These are phyloP conservation scores for Komagataella mondaviorum DNA, from an alignment of 805 yeast genomes.

Conservation along the genomic window DNA sequence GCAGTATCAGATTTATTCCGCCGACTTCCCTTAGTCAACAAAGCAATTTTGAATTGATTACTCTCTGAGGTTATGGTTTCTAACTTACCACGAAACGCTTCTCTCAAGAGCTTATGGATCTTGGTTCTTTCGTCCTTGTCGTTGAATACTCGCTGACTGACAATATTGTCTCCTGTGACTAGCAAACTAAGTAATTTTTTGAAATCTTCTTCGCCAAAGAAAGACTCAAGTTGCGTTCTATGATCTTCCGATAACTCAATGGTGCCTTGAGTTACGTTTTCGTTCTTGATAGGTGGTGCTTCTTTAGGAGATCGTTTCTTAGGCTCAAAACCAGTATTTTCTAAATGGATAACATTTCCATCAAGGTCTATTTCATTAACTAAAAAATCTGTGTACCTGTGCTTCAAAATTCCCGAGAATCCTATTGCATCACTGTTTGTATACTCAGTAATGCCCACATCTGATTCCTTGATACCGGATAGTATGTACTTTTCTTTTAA, in stretches of 20 bases:
- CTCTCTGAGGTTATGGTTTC: conserved; percentile 68
- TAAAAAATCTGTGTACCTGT: conserved; percentile 83
- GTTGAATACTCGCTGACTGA: conserved; percentile 39
- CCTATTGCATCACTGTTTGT: conserved; percentile 44
- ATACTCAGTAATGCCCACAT: conserved; percentile 80
- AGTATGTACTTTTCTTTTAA: background rate
- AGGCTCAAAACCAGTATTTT: conserved; percentile 51
- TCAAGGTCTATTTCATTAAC: conserved; percentile 73
- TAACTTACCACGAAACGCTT: conserved; percentile 56
- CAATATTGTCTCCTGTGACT: conserved; percentile 40
- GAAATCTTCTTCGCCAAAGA: conserved; percentile 52
- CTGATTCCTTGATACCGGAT: conserved; percentile 47
- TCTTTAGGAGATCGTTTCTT: conserved; percentile 20
- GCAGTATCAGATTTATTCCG: conserved; percentile 23
- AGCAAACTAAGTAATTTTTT: conserved; percentile 37
- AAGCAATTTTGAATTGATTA: conserved; percentile 51
- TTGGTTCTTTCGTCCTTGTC: conserved; percentile 67
- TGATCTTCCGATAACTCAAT: conserved; percentile 26
- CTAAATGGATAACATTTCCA: conserved; percentile 62
- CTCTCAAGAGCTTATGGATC: conserved; percentile 66
- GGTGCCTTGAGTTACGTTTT: conserved; percentile 6
- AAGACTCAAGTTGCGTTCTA: conserved; percentile 29
- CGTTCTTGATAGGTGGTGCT: conserved; percentile 14
- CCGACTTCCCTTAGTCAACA: conserved; percentile 24
- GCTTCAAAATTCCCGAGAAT: conserved; percentile 71